Percentiles rank a stretch among this genome's conserved stretches.
Conservation (phyloP, 2,329 filamentous ascomycete genomes). For the Neurospora crassa region DNA sequence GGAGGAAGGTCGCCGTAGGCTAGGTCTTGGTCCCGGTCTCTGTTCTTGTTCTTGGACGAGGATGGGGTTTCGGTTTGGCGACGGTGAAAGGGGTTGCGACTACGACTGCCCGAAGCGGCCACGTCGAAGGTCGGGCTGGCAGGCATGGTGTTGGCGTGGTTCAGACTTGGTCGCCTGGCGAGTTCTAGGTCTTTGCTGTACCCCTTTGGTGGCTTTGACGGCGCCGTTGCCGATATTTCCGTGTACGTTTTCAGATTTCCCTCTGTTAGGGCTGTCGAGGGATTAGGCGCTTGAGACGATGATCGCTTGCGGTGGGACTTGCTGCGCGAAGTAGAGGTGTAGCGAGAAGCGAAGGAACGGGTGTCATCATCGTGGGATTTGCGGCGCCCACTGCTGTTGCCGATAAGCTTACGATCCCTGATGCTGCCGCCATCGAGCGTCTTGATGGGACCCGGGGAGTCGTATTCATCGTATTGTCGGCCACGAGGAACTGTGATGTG, state of each 20-base stretch:
- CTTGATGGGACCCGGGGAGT: slow-evolving; percentile 1
- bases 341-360: slow-evolving; percentile 24
- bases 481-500: not conserved
- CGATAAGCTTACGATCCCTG: slow-evolving; percentile 15
- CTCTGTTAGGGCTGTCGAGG: slow-evolving; percentile 34
- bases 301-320: slow-evolving; percentile 25
- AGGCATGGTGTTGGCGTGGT: slow-evolving; percentile 24
- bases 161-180: slow-evolving; percentile 26
- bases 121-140: slow-evolving; percentile 4
- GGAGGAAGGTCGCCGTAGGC: slow-evolving; percentile 80
- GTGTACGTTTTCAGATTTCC: slow-evolving; percentile 43
- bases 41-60: slow-evolving; percentile 30
- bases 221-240: slow-evolving; percentile 40
- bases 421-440: slow-evolving; percentile 17
- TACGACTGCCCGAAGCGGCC: not conserved
- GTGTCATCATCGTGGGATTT: slow-evolving; percentile 19
- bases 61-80: slow-evolving; percentile 20
- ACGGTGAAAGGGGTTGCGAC: slow-evolving; percentile 10
- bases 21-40: slow-evolving; percentile 46
- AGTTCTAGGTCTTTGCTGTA: slow-evolving; percentile 33
- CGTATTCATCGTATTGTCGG: slow-evolving; percentile 19
- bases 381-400: slow-evolving; percentile 13
- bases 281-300: slow-evolving; percentile 23
- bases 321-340: slow-evolving; percentile 29
- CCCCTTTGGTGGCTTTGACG: slow-evolving; percentile 31